Evolutionary conservation across 305 asterid species (phyloP), one percentile per base, ranked within the genome.

Genomic region (Fraxinus sp.): DNA sequence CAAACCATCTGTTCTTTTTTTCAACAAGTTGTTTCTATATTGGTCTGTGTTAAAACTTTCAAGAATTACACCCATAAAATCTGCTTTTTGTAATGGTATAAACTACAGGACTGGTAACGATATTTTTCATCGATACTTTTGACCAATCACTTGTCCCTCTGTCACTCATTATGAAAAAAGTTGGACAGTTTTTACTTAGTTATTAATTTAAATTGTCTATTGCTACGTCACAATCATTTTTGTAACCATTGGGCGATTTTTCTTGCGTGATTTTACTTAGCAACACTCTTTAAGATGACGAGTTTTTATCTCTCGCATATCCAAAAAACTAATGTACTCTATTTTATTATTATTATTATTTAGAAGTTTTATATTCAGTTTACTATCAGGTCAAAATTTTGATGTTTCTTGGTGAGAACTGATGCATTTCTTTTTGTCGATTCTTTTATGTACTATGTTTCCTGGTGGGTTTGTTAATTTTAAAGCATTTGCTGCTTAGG

Each of bases 401-500:
- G 35, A 64, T 22, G 70, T 59, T 59, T 59, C 70, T 59, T 59
- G 70, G 70, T 59, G 70, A 20, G 24, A 64, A 64, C 73, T 64
- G 73, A 18, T 7, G 73, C 33, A 64, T 26, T 24, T 6, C 71
- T 7, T 62, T 62, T 64, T 41, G 49, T 41, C 14, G 49, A 41
- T 41, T 41, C 49, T 41, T 41, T 10, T 41, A 22, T 64, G 3
- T 22, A 26, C 20, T 64, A 35, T 74, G 62, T 3, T 44, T 62
- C 62, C 46, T 1, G 8, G 59, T 20, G 4, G 20, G 20, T 37
- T 77, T 32, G 35, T 76, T 88, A 59, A 81, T 5, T 81, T 52
- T 82, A 70, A 68, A 37, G 70, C 30, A 26, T 49, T 39, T 30
- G 20, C 77, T 84, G 71, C 81, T 83, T 86, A 95, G 98, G 97